Percentiles rank a stretch among this genome's conserved stretches.
phyloP scores from a whole-genome alignment of 306 rosid species.

The barrel medic (Medicago truncatula) region MtrunA17r5.0-ANR NC_053046.1:33013501-33014000 shows the following conservation, averaged over 20 bases:
- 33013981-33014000: too few species aligned
- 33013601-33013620: slow-evolving; percentile 56
- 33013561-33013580: not conserved
- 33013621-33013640: slow-evolving; percentile 55
- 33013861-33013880: not conserved
- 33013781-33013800: slow-evolving; percentile 27
- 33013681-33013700: slow-evolving; percentile 26
- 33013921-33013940: too few species aligned
- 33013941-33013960: too few species aligned
- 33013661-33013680: slow-evolving; percentile 34
- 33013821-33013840: slow-evolving; percentile 6
- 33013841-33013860: slow-evolving; percentile 13
- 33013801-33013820: slow-evolving; percentile 32
- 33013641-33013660: slow-evolving; percentile 52
- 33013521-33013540: not conserved
- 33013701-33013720: slow-evolving; percentile 41
- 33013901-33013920: too few species aligned
- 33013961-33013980: too few species aligned
- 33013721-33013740: slow-evolving; percentile 32
- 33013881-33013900: not conserved
- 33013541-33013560: not conserved
- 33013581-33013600: slow-evolving; percentile 48
- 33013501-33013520: slow-evolving; percentile 61
- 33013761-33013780: slow-evolving; percentile 13
- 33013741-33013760: not conserved